A percentile compares a stretch with the other conserved stretches of the same genome.
phyloP scores from a whole-genome alignment of 2,329 filamentous ascomycete species.

The Scedosporium boydii region DNA sequence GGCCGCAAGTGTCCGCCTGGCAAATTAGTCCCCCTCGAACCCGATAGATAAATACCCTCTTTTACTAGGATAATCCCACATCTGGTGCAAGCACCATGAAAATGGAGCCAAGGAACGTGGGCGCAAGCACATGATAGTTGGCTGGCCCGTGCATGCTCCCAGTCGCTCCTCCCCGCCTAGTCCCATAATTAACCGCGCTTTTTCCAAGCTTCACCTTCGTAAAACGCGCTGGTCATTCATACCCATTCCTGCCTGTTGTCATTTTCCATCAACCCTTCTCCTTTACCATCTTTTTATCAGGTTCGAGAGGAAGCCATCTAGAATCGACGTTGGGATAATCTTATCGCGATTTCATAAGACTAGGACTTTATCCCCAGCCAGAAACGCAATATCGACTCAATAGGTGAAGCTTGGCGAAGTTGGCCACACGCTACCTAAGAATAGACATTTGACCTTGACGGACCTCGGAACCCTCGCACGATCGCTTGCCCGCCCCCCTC shows the following conservation, averaged over 20 bases:
- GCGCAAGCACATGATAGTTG: not conserved
- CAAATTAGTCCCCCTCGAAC: not conserved
- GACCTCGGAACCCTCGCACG: not conserved
- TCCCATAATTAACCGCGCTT: slow-evolving; percentile 3
- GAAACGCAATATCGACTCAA: too few species aligned
- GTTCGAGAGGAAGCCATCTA: not conserved
- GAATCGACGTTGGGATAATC: not conserved
- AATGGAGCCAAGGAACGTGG: too few species aligned
- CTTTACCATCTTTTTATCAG: not conserved
- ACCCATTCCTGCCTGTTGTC: not conserved
- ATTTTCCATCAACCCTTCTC: not conserved
- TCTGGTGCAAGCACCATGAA: too few species aligned
- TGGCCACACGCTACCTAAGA: too few species aligned
- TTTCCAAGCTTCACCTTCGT: not conserved
- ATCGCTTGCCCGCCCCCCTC: not conserved
- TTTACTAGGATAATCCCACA: not conserved
- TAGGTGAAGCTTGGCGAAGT: too few species aligned
- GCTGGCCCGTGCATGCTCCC: not conserved
- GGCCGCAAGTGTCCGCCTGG: not conserved
- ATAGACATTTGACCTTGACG: too few species aligned
- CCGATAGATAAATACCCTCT: not conserved
- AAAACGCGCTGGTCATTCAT: slow-evolving; percentile 3
- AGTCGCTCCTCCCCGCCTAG: not conserved
- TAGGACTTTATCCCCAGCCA: too few species aligned
- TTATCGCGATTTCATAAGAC: not conserved